phyloP scores from a whole-genome alignment of 108 stramenopile genomes.

The Poteriospumella lacustris region DNA sequence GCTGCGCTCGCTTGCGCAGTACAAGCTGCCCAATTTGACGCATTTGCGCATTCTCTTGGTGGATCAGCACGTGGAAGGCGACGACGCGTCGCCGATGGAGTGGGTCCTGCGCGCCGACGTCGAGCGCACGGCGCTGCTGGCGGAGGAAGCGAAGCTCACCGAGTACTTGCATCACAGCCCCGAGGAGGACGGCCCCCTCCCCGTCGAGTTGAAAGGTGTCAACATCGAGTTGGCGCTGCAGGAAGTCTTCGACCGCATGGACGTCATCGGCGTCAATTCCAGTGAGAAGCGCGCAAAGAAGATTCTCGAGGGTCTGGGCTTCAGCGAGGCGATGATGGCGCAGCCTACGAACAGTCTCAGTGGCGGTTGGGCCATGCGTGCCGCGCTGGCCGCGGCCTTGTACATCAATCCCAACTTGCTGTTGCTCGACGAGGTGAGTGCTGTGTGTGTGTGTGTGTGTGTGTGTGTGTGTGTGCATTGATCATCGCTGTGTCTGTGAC shows the following conservation, averaged over 20 bases:
- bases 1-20: not conserved
- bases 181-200: not conserved
- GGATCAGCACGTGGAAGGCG: conserved; percentile 20
- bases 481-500: not conserved
- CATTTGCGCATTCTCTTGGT: not conserved
- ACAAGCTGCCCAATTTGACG: not conserved
- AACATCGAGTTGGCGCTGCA: not conserved
- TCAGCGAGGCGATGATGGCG: not conserved
- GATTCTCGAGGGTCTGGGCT: not conserved
- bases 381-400: conserved; percentile 1
- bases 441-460: not conserved
- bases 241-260: conserved; percentile 6
- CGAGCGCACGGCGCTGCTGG: not conserved
- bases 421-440: conserved; percentile 12
- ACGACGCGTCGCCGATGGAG: conserved; percentile 1
- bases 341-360: not conserved
- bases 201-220: conserved; percentile 1
- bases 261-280: not conserved
- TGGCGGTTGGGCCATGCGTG: conserved; percentile 24
- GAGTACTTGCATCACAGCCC: not conserved
- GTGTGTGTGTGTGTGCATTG: not conserved
- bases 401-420: conserved; percentile 13
- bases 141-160: not conserved
- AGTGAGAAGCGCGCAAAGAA: not conserved
- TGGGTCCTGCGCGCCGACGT: conserved; percentile 16